Evolutionary conservation across 208 protist species (phyloP).

Genomic region (Giardia duodenalis): DNA sequence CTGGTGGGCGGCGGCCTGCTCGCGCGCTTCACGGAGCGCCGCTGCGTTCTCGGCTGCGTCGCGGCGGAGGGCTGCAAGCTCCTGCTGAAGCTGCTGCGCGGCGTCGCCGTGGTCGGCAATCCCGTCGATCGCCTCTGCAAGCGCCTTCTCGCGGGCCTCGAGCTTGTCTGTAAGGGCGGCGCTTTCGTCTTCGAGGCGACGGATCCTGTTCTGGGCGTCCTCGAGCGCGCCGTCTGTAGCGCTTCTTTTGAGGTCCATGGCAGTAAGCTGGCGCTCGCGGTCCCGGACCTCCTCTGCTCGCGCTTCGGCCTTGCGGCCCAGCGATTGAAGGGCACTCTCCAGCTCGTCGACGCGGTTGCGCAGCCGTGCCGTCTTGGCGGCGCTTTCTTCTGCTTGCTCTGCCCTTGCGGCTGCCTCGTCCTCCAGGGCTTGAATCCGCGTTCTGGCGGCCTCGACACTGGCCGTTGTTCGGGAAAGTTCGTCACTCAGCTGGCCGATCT

Average conservation of each 20-base stretch:
- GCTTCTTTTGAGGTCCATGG: neutral
- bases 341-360: neutral
- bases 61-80: neutral
- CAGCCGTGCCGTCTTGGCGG: too few species aligned
- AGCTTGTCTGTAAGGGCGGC: neutral
- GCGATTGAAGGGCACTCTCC: neutral
- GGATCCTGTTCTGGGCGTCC: neutral
- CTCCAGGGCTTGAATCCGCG: neutral
- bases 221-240: neutral
- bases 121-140: neutral
- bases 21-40: neutral
- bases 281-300: neutral
- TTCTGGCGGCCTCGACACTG: neutral
- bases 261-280: neutral
- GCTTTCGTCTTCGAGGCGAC: neutral
- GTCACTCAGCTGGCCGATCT: neutral
- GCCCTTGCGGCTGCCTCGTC: neutral
- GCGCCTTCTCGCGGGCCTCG: neutral
- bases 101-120: neutral
- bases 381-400: neutral
- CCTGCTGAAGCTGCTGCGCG: neutral
- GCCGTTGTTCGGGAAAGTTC: neutral
- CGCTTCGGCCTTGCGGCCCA: neutral
- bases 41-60: neutral
- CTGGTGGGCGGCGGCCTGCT: neutral